phyloP scores from a whole-genome alignment of 805 yeast species.

The Teunomyces pallodes region DNA sequence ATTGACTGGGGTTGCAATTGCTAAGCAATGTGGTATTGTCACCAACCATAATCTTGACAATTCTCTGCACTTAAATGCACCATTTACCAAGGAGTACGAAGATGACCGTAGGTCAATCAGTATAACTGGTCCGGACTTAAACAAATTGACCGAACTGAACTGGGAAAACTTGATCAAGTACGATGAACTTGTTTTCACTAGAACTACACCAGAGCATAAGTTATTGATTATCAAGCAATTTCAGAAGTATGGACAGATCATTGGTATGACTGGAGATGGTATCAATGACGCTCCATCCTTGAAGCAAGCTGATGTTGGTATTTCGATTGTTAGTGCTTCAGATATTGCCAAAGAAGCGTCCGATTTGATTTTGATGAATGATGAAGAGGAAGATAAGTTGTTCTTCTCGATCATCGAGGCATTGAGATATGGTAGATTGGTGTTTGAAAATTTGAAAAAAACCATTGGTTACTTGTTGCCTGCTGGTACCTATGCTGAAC shows the following conservation, averaged over 20 bases:
- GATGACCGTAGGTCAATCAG: slow-evolving; percentile 25
- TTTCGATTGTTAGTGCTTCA: slow-evolving; percentile 26
- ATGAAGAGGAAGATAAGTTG: slow-evolving; percentile 15
- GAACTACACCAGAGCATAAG: slow-evolving; percentile 52
- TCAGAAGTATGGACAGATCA: slow-evolving; percentile 28
- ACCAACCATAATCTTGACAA: slow-evolving; percentile 19
- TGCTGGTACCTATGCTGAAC: slow-evolving; percentile 51
- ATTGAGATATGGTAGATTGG: slow-evolving; percentile 42
- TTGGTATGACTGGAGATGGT: slow-evolving; percentile 40
- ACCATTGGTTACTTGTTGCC: slow-evolving; percentile 48
- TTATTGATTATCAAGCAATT: slow-evolving; percentile 47
- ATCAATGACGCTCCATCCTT: slow-evolving; percentile 36
- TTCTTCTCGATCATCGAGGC: slow-evolving; percentile 32
- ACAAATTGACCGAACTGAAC: slow-evolving; percentile 31
- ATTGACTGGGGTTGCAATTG: slow-evolving; percentile 50
- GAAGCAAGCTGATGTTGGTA: slow-evolving; percentile 35
- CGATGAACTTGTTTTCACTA: slow-evolving; percentile 39
- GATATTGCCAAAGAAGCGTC: slow-evolving; percentile 40
- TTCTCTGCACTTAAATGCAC: slow-evolving; percentile 13
- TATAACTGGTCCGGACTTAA: slow-evolving; percentile 33
- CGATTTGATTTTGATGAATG: slow-evolving; percentile 25
- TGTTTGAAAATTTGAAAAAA: slow-evolving; percentile 48
- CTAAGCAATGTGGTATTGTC: slow-evolving; percentile 41
- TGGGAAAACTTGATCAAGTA: slow-evolving; percentile 39
- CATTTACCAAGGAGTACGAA: slow-evolving; percentile 3